These are phyloP conservation scores for Ceratocystis alfenasii DNA, from an alignment of 2,329 filamentous ascomycete genomes.

Conservation along the genomic window DNA sequence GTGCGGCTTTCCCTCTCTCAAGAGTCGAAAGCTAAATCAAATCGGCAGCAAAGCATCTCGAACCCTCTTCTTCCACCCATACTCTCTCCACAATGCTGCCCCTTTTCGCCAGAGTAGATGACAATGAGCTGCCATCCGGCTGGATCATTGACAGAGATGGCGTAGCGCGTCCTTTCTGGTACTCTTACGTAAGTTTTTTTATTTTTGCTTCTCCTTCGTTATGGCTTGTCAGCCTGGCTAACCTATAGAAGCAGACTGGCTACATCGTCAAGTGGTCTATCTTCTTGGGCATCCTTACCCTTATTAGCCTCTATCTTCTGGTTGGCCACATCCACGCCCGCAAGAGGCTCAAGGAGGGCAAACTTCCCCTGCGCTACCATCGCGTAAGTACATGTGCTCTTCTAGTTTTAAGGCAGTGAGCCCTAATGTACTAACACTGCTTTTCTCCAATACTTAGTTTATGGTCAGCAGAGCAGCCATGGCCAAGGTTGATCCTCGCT, in stretches of 20 bases:
- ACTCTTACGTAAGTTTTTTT: constrained; percentile 24
- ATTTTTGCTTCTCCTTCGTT: not conserved
- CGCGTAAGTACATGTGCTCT: constrained; percentile 37
- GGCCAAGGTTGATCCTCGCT: constrained; percentile 39
- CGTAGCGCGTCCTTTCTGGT: constrained; percentile 26
- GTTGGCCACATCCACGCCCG: constrained; percentile 60
- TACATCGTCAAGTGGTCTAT: constrained; percentile 60
- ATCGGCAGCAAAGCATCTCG: not conserved
- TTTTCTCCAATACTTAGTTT: constrained; percentile 32
- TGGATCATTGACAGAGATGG: constrained; percentile 26
- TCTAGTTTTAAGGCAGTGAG: not conserved
- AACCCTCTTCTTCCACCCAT: not conserved
- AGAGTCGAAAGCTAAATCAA: not conserved
- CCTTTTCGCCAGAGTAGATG: constrained; percentile 1
- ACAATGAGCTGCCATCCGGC: constrained; percentile 24
- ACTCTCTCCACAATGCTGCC: not conserved
- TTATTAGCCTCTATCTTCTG: constrained; percentile 51
- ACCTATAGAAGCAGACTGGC: constrained; percentile 38
- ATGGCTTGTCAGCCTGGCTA: constrained; percentile 13
- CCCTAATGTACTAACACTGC: not conserved
- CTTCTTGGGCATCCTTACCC: constrained; percentile 47
- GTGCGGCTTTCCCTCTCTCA: not conserved
- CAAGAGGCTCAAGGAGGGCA: constrained; percentile 51
- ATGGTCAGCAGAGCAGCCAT: constrained; percentile 39
- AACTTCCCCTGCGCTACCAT: constrained; percentile 57